Conservation (phyloP, 2,329 filamentous ascomycete genomes). For the Torrubiella hemipterigena region DNA sequence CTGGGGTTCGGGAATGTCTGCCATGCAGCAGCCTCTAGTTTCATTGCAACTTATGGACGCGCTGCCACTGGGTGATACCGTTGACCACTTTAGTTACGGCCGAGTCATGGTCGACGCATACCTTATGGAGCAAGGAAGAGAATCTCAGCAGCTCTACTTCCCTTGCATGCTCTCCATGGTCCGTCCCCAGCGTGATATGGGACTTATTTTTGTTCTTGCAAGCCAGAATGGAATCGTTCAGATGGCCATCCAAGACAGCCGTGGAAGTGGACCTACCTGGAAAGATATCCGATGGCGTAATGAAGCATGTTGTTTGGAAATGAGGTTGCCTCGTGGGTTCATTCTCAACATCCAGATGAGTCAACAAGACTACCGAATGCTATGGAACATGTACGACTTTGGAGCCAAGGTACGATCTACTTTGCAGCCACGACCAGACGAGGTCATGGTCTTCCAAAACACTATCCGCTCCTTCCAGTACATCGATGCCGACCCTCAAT, state of each 20-base stretch:
- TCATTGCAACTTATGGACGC: slow-evolving; percentile 49
- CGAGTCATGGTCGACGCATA: slow-evolving; percentile 64
- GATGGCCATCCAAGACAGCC: slow-evolving; percentile 57
- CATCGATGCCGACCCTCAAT: slow-evolving; percentile 59
- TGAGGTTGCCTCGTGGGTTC: slow-evolving; percentile 67
- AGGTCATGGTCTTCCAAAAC: slow-evolving; percentile 56
- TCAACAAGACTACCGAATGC: slow-evolving; percentile 64
- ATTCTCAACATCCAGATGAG: slow-evolving; percentile 57
- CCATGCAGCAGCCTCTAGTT: slow-evolving; percentile 31
- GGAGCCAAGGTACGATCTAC: slow-evolving; percentile 63
- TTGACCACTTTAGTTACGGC: slow-evolving; percentile 65
- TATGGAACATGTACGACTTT: slow-evolving; percentile 81
- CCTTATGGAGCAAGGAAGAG: slow-evolving; percentile 60
- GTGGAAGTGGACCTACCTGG: slow-evolving; percentile 62
- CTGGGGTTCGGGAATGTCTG: slow-evolving; percentile 35
- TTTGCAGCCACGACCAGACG: slow-evolving; percentile 56
- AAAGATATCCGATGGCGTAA: slow-evolving; percentile 71
- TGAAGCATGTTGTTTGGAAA: slow-evolving; percentile 50
- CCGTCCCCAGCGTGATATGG: slow-evolving; percentile 55
- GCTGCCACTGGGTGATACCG: slow-evolving; percentile 66
- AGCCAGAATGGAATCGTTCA: slow-evolving; percentile 73
- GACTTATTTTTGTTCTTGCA: slow-evolving; percentile 60
- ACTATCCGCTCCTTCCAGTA: slow-evolving; percentile 69
- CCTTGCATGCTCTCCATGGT: slow-evolving; percentile 67
- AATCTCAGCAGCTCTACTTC: slow-evolving; percentile 55